Evolutionary conservation across 2,329 filamentous ascomycete genomes (phyloP), one percentile per base, ranked within the genome.

Genomic region (Colletotrichum paranaense): DNA sequence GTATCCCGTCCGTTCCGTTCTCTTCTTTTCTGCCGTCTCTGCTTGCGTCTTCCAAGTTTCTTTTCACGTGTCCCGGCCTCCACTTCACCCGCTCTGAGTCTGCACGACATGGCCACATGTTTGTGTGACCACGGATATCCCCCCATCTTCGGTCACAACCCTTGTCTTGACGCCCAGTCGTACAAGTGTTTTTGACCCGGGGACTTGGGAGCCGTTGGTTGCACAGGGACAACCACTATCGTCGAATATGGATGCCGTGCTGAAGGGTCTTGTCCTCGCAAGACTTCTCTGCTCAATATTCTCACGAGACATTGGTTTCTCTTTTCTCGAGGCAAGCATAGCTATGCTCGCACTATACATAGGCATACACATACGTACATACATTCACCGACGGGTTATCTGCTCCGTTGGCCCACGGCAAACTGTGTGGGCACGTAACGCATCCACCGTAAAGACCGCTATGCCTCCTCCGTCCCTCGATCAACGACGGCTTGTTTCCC

Each of bases 381-480:
- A 22, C 42, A 7, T 19, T 49, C 42, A 5, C 19, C 19, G 8
- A 8, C 19, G 19, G 42, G 42, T n/a, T 49, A n/a, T 49, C 42
- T 49, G 8, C 38, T 42, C 16, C 16, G 32, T 42, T 42, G 8
- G 42, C 19, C 42, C 8, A 22, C 8, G 42, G 42, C 8, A 22
- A 49, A 49, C 42, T 49, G 42, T 49, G 42, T 49, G 42, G 19
- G 42, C 42, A 49, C 42, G 42, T 49, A 49, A 49, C 19, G 42
- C 42, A 9, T 49, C 7, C 42, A 49, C 19, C 42, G 16, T 49
- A 19, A 22, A 49, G 42, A 22, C 42, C 42, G 19, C 42, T 49
- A 49, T 56, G 24, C 26, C 62, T 53, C 35, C 12, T 66, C 67
- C 56, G 60, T 59, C 60, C 63, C 32, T 67, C 56, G 26, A 57